These are phyloP conservation scores for Coemansia asiatica DNA, from an alignment of 192 early-diverging fungal genomes.

Conservation along the genomic window DNA sequence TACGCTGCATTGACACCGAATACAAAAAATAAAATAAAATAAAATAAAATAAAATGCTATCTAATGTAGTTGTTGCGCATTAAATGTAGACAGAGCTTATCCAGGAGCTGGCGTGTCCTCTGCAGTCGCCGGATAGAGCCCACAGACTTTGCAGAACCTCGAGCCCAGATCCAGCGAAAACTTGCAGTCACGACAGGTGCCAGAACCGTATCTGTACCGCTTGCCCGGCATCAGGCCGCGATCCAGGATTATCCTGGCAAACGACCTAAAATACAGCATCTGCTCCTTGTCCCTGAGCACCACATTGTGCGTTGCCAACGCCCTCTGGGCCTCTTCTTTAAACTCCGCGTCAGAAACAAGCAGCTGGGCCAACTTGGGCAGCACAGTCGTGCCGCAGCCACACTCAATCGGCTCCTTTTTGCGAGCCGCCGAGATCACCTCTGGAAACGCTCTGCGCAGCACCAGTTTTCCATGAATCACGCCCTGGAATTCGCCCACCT, in stretches of 20 bases:
- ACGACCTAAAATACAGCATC: conserved; percentile 61
- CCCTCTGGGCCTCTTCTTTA: conserved; percentile 22
- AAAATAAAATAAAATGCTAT: too few relatives aligned
- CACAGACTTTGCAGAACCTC: conserved; percentile 66
- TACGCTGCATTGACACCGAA: too few relatives aligned
- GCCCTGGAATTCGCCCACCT: conserved; percentile 49
- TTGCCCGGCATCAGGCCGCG: conserved; percentile 8
- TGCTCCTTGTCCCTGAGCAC: conserved; percentile 65
- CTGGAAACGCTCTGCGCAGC: conserved; percentile 63
- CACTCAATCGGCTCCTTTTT: conserved; percentile 69
- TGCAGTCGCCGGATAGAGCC: conserved; percentile 60
- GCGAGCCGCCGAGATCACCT: conserved; percentile 61
- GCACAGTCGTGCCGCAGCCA: conserved; percentile 60
- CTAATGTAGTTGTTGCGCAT: too few relatives aligned
- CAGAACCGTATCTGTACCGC: conserved; percentile 27
- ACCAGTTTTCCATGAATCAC: conserved; percentile 60
- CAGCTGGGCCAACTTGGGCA: conserved; percentile 55
- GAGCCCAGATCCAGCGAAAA: conserved; percentile 58
- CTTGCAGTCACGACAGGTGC: conserved; percentile 64
- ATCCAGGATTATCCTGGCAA: conserved; percentile 51
- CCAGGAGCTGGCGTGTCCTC: too few relatives aligned
- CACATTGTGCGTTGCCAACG: conserved; percentile 51
- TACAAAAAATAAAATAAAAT: too few relatives aligned
- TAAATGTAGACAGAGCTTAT: too few relatives aligned
- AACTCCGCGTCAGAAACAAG: conserved; percentile 24